Conservation (phyloP, 306 rosid species). For the Rubus parviflorus region DNA sequence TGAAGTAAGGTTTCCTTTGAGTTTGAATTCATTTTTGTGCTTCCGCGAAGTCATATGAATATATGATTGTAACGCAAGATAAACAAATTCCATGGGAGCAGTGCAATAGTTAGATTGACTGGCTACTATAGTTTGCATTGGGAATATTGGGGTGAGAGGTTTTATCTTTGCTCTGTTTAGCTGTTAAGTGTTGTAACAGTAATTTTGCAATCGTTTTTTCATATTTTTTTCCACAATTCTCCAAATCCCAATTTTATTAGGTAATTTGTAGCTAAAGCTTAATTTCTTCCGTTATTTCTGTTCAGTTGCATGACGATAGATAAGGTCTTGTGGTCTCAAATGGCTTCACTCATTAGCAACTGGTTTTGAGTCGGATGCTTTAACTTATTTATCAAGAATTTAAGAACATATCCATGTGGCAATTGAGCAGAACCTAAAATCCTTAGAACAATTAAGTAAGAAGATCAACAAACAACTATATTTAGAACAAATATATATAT, state of each 20-base stretch:
- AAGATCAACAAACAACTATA: neutral
- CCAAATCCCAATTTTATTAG: neutral
- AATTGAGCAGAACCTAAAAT: neutral
- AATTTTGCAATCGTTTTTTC: too few relatives aligned
- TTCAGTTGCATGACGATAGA: neutral
- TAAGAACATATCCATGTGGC: neutral
- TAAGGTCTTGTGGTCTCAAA: neutral
- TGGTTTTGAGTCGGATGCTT: neutral
- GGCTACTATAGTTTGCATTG: neutral
- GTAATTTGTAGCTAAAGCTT: neutral
- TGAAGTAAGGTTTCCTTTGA: neutral
- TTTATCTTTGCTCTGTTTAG: too few relatives aligned
- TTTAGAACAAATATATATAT: conserved; percentile 2
- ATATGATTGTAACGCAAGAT: neutral
- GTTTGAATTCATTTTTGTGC: neutral
- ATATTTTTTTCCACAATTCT: neutral
- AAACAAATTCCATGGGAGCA: neutral
- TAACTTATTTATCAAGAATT: neutral
- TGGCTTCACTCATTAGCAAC: neutral
- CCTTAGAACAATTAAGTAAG: neutral
- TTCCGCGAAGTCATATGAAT: neutral
- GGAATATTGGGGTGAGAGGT: neutral
- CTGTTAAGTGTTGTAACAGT: too few relatives aligned
- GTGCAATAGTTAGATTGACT: neutral
- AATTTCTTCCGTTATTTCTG: neutral